phyloP scores from a whole-genome alignment of 176 grass and related monocot species.

The Rhynchospora breviuscula region DNA sequence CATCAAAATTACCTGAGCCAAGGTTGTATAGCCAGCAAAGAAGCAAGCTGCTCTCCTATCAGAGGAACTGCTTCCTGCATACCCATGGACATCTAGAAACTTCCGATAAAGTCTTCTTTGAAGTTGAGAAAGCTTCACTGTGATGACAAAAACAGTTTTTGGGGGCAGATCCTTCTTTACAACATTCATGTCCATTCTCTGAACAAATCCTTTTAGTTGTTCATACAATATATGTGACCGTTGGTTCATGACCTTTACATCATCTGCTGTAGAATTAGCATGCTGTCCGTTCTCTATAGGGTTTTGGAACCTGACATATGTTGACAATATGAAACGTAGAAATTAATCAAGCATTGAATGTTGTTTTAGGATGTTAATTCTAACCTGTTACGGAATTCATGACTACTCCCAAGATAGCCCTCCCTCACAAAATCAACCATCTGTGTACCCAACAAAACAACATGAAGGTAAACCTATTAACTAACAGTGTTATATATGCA shows the following conservation, averaged over 20 bases:
- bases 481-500: constrained; percentile 15
- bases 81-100: constrained; percentile 91
- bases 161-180: constrained; percentile 95
- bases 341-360: neutral
- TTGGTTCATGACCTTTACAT: constrained; percentile 98
- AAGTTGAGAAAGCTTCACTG: constrained; percentile 86
- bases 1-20: constrained; percentile 53
- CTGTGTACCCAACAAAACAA: constrained; percentile 48
- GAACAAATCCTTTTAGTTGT: constrained; percentile 99
- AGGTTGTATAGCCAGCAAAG: constrained; percentile 87
- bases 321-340: constrained; percentile 16
- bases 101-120: constrained; percentile 85
- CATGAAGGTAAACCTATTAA: constrained; percentile 22
- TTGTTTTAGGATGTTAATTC: neutral
- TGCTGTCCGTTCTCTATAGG: constrained; percentile 99
- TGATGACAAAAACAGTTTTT: constrained; percentile 98
- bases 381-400: constrained; percentile 96
- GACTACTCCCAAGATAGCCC: constrained; percentile 93
- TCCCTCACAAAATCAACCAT: constrained; percentile 99
- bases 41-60: constrained; percentile 68
- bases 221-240: constrained; percentile 92
- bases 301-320: constrained; percentile 79
- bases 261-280: constrained; percentile 81
- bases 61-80: constrained; percentile 59
- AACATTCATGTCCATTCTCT: constrained; percentile 91